A percentile compares a stretch with the other conserved stretches of the same genome.
Evolutionary conservation across 192 early-diverging fungal species (phyloP).

Genomic region (Entophlyctis luteolus): DNA sequence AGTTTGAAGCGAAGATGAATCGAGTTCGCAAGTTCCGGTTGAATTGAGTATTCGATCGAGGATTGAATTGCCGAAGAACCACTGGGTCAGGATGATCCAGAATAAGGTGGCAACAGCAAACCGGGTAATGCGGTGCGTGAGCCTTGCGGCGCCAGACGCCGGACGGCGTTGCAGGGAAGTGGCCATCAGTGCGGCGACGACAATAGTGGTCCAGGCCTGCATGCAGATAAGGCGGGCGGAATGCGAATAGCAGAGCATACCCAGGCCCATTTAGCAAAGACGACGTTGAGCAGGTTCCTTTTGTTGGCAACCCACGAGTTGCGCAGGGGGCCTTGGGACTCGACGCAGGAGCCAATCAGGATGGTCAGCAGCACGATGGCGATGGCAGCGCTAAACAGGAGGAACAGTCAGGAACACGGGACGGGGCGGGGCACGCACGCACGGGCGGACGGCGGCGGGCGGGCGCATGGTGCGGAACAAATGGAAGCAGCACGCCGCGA

Average conservation of each 20-base stretch:
- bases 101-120: conserved; percentile 68
- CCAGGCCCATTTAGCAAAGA: conserved; percentile 84
- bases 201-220: conserved; percentile 68
- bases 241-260: conserved; percentile 30
- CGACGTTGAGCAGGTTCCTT: conserved; percentile 68
- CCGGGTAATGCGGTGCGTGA: conserved; percentile 30
- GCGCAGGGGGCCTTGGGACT: not conserved
- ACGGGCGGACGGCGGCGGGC: no score
- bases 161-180: not conserved
- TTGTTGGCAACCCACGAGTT: conserved; percentile 59
- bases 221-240: not conserved
- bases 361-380: no score
- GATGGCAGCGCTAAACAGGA: no score
- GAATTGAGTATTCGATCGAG: conserved; percentile 72
- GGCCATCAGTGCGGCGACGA: conserved; percentile 51
- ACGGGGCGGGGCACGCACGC: no score
- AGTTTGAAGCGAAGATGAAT: not conserved
- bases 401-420: no score
- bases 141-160: conserved; percentile 6
- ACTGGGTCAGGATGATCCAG: conserved; percentile 81
- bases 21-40: conserved; percentile 59
- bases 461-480: no score
- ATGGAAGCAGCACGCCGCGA: no score
- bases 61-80: conserved; percentile 77
- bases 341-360: conserved; percentile 21